Evolutionary conservation across 2,329 filamentous ascomycete genomes (phyloP), one percentile per base, ranked within the genome.

Genomic region (Coniella vitis): DNA sequence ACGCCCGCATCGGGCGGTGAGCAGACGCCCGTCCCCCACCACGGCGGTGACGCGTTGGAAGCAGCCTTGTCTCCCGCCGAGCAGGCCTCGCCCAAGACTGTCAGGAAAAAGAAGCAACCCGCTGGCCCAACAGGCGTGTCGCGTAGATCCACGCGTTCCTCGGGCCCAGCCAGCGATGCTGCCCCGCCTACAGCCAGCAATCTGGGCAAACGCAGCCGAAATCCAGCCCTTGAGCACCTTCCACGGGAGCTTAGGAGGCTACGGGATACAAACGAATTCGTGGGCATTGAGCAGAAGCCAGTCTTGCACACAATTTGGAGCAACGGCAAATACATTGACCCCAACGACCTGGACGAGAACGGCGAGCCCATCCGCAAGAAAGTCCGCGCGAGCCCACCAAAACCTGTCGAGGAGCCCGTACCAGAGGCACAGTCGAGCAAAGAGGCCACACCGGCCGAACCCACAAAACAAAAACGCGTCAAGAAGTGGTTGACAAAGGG

Each of bases 401-500:
- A 31, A 17, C 16, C 29, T 7, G 17, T 17, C 16, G 41, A 40
- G 34, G 32, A 34, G 19, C 38, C 29, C n/a, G 49, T 44, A 39
- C n/a, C 32, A 13, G 51, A 36, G 29, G 32, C 22, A 7, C 37
- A 40, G 34, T 8, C 64, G 39, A 48, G 38, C 38, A 49, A 52
- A 25, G 52, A 54, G 32, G 42, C 39, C 53, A 58, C 75, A 57
- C 64, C 67, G 20, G 57, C 64, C 7, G 61, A 65, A 10, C 56
- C 55, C 12, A 59, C 64, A 21, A 70, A 66, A 54, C 66, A 69
- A 55, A 69, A 75, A 48, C 74, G 71, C 34, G 68, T 73, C 45
- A 95, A 95, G 71, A 83, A 82, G 56, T 97, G 87, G 78, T 72
- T 94, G 47, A 73, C 76, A 45, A 87, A 90, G 63, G 93, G 91